Percentiles rank a stretch among this genome's conserved stretches.
These are phyloP conservation scores for Phytophthora syringae DNA, from an alignment of 352 stramenopile genomes.

Conservation along the genomic window DNA sequence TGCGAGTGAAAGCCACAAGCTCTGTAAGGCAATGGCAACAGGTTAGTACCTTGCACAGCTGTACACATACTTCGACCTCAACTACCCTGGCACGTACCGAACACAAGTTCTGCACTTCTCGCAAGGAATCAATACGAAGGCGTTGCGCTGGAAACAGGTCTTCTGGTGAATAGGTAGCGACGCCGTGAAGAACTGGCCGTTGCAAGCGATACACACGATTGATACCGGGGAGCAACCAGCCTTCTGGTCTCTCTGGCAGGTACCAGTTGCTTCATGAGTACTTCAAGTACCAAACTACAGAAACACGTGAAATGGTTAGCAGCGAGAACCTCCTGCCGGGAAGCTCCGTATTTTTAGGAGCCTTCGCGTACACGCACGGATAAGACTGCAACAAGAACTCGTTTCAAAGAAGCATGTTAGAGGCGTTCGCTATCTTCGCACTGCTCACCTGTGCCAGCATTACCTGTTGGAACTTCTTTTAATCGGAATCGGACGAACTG, in stretches of 20 bases:
- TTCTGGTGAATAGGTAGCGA: conserved; percentile 81
- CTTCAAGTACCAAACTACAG: conserved; percentile 4
- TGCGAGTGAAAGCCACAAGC: conserved; percentile 38
- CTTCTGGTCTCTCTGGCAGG: background rate
- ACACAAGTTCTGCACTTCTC: conserved; percentile 42
- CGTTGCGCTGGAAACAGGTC: conserved; percentile 68
- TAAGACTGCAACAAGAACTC: conserved; percentile 33
- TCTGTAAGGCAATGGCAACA: conserved; percentile 13
- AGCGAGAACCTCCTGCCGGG: background rate
- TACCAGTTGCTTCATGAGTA: conserved; percentile 13
- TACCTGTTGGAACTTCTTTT: conserved; percentile 8
- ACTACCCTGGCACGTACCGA: conserved; percentile 24
- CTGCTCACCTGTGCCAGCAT: conserved; percentile 22
- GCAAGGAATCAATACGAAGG: conserved; percentile 58
- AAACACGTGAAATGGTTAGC: conserved; percentile 9
- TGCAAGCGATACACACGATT: conserved; percentile 51
- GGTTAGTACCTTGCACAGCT: conserved; percentile 1
- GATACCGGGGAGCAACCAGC: conserved; percentile 28
- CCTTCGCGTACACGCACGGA: conserved; percentile 5
- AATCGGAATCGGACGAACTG: conserved; percentile 54
- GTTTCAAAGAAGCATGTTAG: conserved; percentile 26
- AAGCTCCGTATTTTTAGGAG: conserved; percentile 36
- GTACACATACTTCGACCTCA: no score
- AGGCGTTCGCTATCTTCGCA: conserved; percentile 6
- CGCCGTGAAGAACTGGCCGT: conserved; percentile 62